These are phyloP conservation scores for Nothophoma quercina DNA, from an alignment of 2,329 filamentous ascomycete species.

Conservation along the genomic window DNA sequence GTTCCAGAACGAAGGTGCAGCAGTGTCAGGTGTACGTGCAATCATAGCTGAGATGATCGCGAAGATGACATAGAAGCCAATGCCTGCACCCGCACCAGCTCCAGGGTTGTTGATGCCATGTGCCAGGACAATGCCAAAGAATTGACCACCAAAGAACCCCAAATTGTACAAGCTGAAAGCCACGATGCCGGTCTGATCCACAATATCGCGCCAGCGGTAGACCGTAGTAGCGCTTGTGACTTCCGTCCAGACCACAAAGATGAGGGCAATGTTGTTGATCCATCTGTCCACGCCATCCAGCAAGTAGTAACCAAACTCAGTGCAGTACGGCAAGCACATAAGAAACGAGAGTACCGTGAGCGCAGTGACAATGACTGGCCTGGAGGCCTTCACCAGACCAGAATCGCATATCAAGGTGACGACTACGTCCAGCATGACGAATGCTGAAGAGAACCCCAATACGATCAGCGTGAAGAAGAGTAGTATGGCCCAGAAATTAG, in stretches of 20 bases:
- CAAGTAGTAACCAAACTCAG: constrained; percentile 65
- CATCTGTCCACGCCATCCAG: constrained; percentile 64
- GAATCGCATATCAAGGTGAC: constrained; percentile 63
- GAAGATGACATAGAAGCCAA: constrained; percentile 60
- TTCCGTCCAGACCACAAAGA: constrained; percentile 64
- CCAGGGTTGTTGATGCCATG: constrained; percentile 54
- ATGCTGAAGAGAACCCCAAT: constrained; percentile 65
- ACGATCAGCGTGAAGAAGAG: constrained; percentile 67
- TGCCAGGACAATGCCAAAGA: constrained; percentile 60
- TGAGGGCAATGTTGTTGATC: constrained; percentile 63
- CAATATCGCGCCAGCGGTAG: constrained; percentile 61
- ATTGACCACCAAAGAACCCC: constrained; percentile 62
- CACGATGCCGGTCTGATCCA: constrained; percentile 54
- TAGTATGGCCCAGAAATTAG: constrained; percentile 66
- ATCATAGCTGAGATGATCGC: constrained; percentile 51
- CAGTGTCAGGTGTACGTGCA: constrained; percentile 53
- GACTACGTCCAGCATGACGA: constrained; percentile 66
- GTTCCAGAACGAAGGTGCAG: constrained; percentile 55
- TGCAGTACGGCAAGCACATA: constrained; percentile 64
- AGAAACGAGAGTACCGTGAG: constrained; percentile 61
- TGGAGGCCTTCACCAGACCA: constrained; percentile 55
- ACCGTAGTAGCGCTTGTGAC: constrained; percentile 62
- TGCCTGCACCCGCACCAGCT: constrained; percentile 61
- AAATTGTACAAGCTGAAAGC: constrained; percentile 58
- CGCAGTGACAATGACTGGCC: constrained; percentile 59